A percentile compares a stretch with the other conserved stretches of the same genome.
Evolutionary conservation across 164 flowering plant genomes (phyloP).

Genomic region (Stephania yunnanensis): DNA sequence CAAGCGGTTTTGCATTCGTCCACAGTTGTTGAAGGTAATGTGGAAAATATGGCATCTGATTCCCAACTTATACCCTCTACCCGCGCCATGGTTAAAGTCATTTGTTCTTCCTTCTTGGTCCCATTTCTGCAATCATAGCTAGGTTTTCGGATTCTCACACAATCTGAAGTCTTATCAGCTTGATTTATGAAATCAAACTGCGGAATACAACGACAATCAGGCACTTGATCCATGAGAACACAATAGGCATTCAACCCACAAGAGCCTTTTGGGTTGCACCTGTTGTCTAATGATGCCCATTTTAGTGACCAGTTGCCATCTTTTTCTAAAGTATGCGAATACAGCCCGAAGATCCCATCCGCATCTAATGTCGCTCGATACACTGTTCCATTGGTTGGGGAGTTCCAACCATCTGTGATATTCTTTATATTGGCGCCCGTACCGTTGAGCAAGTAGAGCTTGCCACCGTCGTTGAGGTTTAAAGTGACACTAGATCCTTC

Average conservation of each 20-base stretch:
- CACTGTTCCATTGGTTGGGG: background rate
- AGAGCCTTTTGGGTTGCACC: constrained; percentile 8
- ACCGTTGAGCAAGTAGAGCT: constrained; percentile 8
- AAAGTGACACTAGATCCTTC: constrained; percentile 13
- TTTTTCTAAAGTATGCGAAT: constrained; percentile 7
- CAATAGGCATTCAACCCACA: constrained; percentile 17
- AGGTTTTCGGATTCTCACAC: background rate
- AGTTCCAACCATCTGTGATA: background rate
- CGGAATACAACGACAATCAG: constrained; percentile 1
- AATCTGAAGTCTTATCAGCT: background rate
- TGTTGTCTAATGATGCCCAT: background rate
- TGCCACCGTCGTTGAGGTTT: constrained; percentile 9
- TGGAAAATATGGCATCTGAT: background rate
- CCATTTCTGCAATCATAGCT: background rate
- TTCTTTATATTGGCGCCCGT: constrained; percentile 5
- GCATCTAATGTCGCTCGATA: constrained; percentile 8
- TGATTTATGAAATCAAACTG: background rate
- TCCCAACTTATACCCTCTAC: background rate
- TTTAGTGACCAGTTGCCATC: background rate
- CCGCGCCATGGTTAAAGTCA: background rate
- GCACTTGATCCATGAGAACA: constrained; percentile 10
- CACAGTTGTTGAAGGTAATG: background rate
- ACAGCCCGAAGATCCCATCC: constrained; percentile 13
- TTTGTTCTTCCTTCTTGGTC: background rate
- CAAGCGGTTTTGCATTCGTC: background rate